A percentile compares a stretch with the other conserved stretches of the same genome.
These are phyloP conservation scores for Aspergillus sp. DNA, from an alignment of 2,329 filamentous ascomycete genomes.

Conservation along the genomic window DNA sequence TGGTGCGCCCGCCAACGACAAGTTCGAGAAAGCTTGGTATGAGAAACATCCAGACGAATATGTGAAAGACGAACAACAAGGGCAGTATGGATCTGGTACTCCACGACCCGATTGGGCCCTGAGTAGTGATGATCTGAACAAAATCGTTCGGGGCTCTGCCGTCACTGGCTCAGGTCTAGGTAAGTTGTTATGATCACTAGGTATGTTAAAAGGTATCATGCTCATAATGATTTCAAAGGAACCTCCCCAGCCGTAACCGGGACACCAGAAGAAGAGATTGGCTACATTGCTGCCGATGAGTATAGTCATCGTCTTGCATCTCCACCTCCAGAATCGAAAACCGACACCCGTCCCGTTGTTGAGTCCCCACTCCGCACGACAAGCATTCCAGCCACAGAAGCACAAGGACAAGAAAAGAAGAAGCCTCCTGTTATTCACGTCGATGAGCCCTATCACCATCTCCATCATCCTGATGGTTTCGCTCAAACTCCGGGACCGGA, in stretches of 20 bases:
- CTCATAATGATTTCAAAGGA: slow-evolving; percentile 50
- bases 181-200: slow-evolving; percentile 34
- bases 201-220: background rate
- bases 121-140: slow-evolving; percentile 87
- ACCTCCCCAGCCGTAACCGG: slow-evolving; percentile 62
- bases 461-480: slow-evolving; percentile 50
- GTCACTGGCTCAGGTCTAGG: slow-evolving; percentile 52
- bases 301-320: slow-evolving; percentile 74
- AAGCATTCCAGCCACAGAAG: slow-evolving; percentile 52
- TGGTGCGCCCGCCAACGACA: slow-evolving; percentile 71
- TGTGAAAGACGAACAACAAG: slow-evolving; percentile 70
- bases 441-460: slow-evolving; percentile 59
- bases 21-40: slow-evolving; percentile 88
- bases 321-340: slow-evolving; percentile 50
- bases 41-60: slow-evolving; percentile 83
- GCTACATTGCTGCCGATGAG: slow-evolving; percentile 82
- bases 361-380: slow-evolving; percentile 55
- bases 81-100: slow-evolving; percentile 59
- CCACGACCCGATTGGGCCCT: slow-evolving; percentile 74
- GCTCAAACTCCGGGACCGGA: slow-evolving; percentile 51
- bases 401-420: slow-evolving; percentile 14
- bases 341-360: slow-evolving; percentile 44
- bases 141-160: slow-evolving; percentile 74
- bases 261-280: slow-evolving; percentile 87
- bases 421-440: slow-evolving; percentile 66